Evolutionary conservation across 2,329 filamentous ascomycete species (phyloP), one percentile per base, ranked within the genome.

Genomic region (Sodiomyces alkalinus): DNA sequence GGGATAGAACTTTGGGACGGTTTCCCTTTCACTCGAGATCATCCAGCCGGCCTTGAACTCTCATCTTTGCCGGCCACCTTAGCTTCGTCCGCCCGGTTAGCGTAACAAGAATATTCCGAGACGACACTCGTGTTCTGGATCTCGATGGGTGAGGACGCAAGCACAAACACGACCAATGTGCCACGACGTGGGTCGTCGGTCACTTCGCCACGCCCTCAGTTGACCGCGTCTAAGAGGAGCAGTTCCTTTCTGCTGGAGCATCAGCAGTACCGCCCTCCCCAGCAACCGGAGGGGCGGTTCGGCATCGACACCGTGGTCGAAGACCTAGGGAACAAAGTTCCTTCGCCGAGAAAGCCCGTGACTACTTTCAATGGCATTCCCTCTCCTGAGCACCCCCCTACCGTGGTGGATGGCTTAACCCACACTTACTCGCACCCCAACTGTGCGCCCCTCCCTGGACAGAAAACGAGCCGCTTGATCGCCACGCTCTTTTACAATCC

Each of bases 301-400:
- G 70, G 69, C 36, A 76, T 76, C 40, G 72, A 77, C 44, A 71
- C 68, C 25, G 68, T 76, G 11, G 63, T 76, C 28, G 71, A 76
- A 46, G 64, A 69, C 34, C 42, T 62, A 18, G 52, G 54, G 34
- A 46, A 51, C 19, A 47, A 45, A 22, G 42, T 58, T 35, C 50
- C 49, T 13, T 44, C 53, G 16, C 46, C 55, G 26, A 49, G 58
- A 9, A 60, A 55, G 40, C 36, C 55, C 10, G 51, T 58, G 31
- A 50, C 59, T 27, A 57, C 57, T 19, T 76, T 71, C 52, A 70
- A 64, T 38, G 72, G 72, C 33, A 58, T 76, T 27, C 71, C 70
- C 6, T 69, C 67, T 29, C 58, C 65, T 17, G 62, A 68, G 17
- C 58, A 65, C 35, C 70, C 70, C 6, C 68, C 67, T 15, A 66